Conservation (phyloP, 2,329 filamentous ascomycete species). For the Pyricularia pennisetigena region DNA sequence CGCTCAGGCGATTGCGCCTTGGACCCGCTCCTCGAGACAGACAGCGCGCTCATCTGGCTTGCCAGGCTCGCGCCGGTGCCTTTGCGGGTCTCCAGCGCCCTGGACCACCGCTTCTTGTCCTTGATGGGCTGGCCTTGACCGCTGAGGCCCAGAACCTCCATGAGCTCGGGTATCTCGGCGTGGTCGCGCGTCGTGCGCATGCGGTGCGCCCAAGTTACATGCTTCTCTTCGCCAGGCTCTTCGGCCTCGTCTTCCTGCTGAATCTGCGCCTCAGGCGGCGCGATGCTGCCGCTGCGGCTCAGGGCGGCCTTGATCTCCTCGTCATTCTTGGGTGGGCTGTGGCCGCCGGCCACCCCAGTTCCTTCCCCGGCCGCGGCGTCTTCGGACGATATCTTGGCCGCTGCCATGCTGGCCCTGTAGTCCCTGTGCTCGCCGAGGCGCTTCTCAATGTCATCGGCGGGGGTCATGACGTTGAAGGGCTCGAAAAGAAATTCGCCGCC, state of each 20-base stretch:
- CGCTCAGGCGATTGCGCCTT: background rate
- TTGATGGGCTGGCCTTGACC: slow-evolving; percentile 26
- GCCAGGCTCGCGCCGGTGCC: slow-evolving; percentile 44
- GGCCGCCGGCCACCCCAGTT: slow-evolving; percentile 3
- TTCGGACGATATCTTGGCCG: slow-evolving; percentile 6
- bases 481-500: slow-evolving; percentile 76
- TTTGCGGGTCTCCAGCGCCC: slow-evolving; percentile 37
- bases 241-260: slow-evolving; percentile 17
- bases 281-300: slow-evolving; percentile 3
- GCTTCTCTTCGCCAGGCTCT: slow-evolving; percentile 38
- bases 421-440: slow-evolving; percentile 11
- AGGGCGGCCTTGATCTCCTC: background rate
- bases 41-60: slow-evolving; percentile 30
- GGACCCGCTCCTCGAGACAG: background rate
- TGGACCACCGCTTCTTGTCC: slow-evolving; percentile 34
- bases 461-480: slow-evolving; percentile 33
- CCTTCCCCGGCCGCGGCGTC: background rate
- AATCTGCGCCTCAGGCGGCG: background rate
- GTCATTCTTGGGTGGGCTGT: background rate
- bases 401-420: slow-evolving; percentile 4
- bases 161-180: slow-evolving; percentile 57
- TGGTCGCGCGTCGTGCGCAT: slow-evolving; percentile 76
- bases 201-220: slow-evolving; percentile 68
- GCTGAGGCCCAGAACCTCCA: slow-evolving; percentile 50
- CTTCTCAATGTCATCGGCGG: slow-evolving; percentile 22